These are phyloP conservation scores for Colletotrichum limetticola DNA, from an alignment of 2,329 filamentous ascomycete genomes.

Conservation along the genomic window DNA sequence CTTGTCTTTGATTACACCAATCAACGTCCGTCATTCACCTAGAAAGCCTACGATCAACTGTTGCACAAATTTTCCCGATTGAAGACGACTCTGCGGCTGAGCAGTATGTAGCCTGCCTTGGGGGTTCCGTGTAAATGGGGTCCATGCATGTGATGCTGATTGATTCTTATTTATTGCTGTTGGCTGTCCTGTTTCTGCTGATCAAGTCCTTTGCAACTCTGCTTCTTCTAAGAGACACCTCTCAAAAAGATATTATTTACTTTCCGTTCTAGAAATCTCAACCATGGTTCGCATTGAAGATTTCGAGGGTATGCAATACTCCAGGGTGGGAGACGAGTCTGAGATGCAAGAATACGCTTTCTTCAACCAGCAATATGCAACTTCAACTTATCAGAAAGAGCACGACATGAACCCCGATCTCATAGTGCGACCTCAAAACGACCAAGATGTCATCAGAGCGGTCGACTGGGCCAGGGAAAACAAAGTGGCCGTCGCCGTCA, in stretches of 20 bases:
- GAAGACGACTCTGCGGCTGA: neutral
- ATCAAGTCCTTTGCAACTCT: neutral
- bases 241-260: too few species aligned
- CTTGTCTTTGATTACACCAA: neutral
- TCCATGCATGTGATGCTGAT: neutral
- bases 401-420: conserved; percentile 55
- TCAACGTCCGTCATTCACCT: neutral
- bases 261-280: neutral
- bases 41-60: neutral
- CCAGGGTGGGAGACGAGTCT: conserved; percentile 11
- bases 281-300: conserved; percentile 20
- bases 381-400: conserved; percentile 51
- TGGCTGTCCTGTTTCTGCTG: neutral
- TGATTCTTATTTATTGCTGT: neutral
- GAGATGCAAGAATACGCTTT: conserved; percentile 20
- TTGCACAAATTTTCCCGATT: neutral
- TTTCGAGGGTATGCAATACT: conserved; percentile 28
- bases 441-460: conserved; percentile 53
- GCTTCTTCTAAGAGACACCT: neutral
- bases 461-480: conserved; percentile 53
- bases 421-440: conserved; percentile 54
- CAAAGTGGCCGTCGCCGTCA: conserved; percentile 55
- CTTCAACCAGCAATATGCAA: conserved; percentile 53
- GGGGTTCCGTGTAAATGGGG: neutral
- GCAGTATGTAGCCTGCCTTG: neutral